Base-by-base conservation (phyloP, 2,329 filamentous ascomycete species). In the Cordyceps pruinosa region DNA sequence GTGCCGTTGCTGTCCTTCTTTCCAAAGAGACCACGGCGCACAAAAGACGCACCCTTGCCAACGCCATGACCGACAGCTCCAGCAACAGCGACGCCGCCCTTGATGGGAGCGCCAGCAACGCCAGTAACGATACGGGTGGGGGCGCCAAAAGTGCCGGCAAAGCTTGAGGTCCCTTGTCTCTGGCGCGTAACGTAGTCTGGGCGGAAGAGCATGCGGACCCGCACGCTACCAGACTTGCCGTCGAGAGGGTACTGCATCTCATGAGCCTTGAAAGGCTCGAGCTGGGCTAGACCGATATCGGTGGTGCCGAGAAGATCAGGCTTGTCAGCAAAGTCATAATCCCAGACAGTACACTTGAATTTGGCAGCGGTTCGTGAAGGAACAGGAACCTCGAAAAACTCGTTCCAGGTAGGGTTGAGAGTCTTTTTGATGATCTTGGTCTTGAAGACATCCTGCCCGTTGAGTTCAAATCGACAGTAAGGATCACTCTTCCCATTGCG, bases 391-490 rank as follows among this genome's bases (percentile, higher is more conserved):
- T 97, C 92, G 66, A 99, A 99, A 71, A 85, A 92, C 69, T 99
- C 94, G 68, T 97, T 97, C 95, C 95, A 99, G 0, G 85, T 82
- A 0, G 94, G 94, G 64, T 94, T 86, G 4, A 99, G 81, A 0
- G 94, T 97, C 82, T 99, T 99, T 83, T 97, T 99, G 70, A 93
- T 87, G 2, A 87, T 86, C 75, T 97, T 95, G 45, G 92, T 96
- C 80, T 97, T 99, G 83, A 90, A 91, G 1, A 97, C 82, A 58
- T 95, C 89, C 66, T 90, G 86, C 47, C 88, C 92, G 66, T 96
- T 93, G 63, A 97, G 80, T 62, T 89, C 84, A 70, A 99, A 99
- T 68, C 93, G 93, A 81, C 89, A 95, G 77, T 93, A 99, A 5
- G 94, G 94, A 68, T 99, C 94, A 66, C 91, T 97, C 80, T 88